Conservation (phyloP, 1,284 basidiomycete genomes). For the Cutaneotrichosporon dermatis region DNA sequence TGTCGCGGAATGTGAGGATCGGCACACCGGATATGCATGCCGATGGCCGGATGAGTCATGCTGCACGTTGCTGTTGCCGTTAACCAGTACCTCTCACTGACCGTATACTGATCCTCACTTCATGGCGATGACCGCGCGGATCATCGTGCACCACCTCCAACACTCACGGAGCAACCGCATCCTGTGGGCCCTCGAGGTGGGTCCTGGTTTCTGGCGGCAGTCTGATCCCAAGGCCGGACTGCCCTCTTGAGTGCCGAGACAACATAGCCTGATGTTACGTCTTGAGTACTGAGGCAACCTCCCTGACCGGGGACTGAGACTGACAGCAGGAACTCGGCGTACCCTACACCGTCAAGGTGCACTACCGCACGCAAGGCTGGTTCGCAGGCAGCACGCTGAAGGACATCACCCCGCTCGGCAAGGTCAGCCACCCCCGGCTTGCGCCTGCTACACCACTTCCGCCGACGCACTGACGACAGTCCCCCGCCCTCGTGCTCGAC, state of each 20-base stretch:
- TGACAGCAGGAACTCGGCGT: slow-evolving; percentile 30
- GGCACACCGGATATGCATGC: too few relatives aligned
- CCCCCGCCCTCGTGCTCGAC: slow-evolving; percentile 34
- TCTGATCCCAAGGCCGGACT: too few relatives aligned
- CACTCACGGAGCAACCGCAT: slow-evolving; percentile 34
- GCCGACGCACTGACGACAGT: slow-evolving; percentile 8
- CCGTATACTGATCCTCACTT: too few relatives aligned
- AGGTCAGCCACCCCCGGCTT: slow-evolving; percentile 9
- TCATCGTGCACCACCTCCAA: slow-evolving; percentile 39
- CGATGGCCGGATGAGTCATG: too few relatives aligned
- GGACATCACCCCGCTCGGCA: slow-evolving; percentile 30
- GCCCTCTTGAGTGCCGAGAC: too few relatives aligned
- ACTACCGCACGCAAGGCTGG: slow-evolving; percentile 25
- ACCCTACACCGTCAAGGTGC: slow-evolving; percentile 35
- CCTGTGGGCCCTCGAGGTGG: slow-evolving; percentile 27
- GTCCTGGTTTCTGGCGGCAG: slow-evolving; percentile 8
- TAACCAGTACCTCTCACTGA: too few relatives aligned
- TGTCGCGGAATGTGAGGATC: too few relatives aligned
- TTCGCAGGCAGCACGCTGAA: slow-evolving; percentile 27
- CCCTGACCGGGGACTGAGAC: slow-evolving; percentile 15
- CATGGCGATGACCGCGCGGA: too few relatives aligned
- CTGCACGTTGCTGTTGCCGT: too few relatives aligned
- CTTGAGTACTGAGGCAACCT: too few relatives aligned
- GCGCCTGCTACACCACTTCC: too few relatives aligned
- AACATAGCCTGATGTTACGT: too few relatives aligned